Conservation (phyloP, 108 stramenopile species). For the Bacterosira constricta region DNA sequence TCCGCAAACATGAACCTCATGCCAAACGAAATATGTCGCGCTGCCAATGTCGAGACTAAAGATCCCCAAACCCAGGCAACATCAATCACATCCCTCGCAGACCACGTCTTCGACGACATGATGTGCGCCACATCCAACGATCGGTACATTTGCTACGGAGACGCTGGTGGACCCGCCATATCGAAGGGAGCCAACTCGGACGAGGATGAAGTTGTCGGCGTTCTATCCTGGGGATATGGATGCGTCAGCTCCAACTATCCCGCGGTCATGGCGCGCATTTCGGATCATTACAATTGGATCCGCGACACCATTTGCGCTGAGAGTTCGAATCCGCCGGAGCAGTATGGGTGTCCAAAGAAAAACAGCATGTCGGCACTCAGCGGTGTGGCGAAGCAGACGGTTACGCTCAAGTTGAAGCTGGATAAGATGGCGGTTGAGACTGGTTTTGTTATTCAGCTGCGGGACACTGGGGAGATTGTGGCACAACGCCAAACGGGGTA, state of each 20-base stretch:
- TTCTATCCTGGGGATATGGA: slow-evolving; percentile 59
- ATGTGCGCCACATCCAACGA: slow-evolving; percentile 49
- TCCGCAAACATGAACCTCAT: slow-evolving; percentile 19
- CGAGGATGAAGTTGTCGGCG: slow-evolving; percentile 42
- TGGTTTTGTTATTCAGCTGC: slow-evolving; percentile 33
- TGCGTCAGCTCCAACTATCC: slow-evolving; percentile 60
- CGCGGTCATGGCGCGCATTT: slow-evolving; percentile 46
- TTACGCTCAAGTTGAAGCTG: slow-evolving; percentile 43
- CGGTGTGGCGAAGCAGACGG: slow-evolving; percentile 12
- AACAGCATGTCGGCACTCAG: slow-evolving; percentile 11
- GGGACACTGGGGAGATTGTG: slow-evolving; percentile 4
- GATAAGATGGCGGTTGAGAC: slow-evolving; percentile 42
- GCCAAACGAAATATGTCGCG: slow-evolving; percentile 21
- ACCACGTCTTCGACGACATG: slow-evolving; percentile 53
- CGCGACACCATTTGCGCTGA: slow-evolving; percentile 43
- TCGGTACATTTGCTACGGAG: slow-evolving; percentile 53
- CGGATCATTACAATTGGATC: slow-evolving; percentile 55
- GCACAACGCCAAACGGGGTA: slow-evolving; percentile 41
- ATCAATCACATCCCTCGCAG: not conserved
- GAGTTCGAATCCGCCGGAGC: slow-evolving; percentile 31
- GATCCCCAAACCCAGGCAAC: slow-evolving; percentile 10
- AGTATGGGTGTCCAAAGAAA: slow-evolving; percentile 16
- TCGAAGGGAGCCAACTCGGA: slow-evolving; percentile 4
- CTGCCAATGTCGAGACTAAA: slow-evolving; percentile 11
- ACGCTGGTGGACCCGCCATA: slow-evolving; percentile 50